A percentile compares a stretch with the other conserved stretches of the same genome.
phyloP scores from a whole-genome alignment of 106 monocot species.

The Posidonia australis region DNA sequence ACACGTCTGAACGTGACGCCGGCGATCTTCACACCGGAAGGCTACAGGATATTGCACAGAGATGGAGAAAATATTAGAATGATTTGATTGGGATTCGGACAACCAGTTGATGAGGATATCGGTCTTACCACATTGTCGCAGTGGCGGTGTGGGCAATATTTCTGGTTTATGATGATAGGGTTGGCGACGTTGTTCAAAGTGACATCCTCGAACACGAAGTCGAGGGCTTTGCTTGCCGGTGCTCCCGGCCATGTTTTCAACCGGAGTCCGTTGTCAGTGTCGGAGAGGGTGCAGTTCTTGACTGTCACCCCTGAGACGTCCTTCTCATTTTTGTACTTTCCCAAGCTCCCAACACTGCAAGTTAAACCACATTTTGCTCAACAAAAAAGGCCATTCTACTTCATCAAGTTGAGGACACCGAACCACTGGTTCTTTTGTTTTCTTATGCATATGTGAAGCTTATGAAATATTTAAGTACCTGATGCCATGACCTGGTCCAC shows the following conservation, averaged over 20 bases:
- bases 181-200: conserved; percentile 31
- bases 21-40: conserved; percentile 14
- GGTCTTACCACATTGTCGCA: conserved; percentile 20
- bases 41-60: background rate
- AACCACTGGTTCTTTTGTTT: background rate
- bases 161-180: conserved; percentile 61
- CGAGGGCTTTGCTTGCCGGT: conserved; percentile 11
- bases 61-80: background rate
- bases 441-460: background rate
- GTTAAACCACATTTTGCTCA: too few relatives aligned
- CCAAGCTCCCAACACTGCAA: conserved; percentile 50
- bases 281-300: conserved; percentile 36
- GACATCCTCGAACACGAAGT: conserved; percentile 38
- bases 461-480: conserved; percentile 24
- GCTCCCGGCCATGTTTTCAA: conserved; percentile 52
- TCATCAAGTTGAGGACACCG: background rate
- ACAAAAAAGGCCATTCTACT: background rate
- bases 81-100: background rate
- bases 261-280: conserved; percentile 40
- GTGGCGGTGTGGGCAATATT: conserved; percentile 28
- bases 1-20: conserved; percentile 13
- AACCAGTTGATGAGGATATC: background rate
- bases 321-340: conserved; percentile 33
- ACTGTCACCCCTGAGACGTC: conserved; percentile 27
- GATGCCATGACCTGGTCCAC: conserved; percentile 53